These are phyloP conservation scores for Cystobasidium onofrii DNA, from an alignment of 768 basidiomycete species.

Conservation along the genomic window DNA sequence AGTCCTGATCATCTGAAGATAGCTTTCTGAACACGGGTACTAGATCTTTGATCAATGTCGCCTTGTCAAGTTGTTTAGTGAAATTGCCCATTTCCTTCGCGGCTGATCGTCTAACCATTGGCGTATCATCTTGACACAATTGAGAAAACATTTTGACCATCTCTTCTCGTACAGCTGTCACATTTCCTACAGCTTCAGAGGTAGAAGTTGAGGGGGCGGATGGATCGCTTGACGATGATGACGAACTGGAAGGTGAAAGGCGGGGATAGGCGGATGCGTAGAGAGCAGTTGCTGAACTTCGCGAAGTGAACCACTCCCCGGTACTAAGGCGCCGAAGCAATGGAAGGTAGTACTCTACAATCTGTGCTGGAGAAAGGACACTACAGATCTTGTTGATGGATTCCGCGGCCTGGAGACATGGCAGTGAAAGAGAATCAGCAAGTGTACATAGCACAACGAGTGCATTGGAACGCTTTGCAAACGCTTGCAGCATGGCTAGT, in stretches of 20 bases:
- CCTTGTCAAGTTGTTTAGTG: slow-evolving; percentile 65
- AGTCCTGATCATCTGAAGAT: slow-evolving; percentile 93
- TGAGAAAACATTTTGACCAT: slow-evolving; percentile 72
- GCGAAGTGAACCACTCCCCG: slow-evolving; percentile 98
- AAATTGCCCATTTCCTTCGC: slow-evolving; percentile 80
- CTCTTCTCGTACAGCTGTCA: slow-evolving; percentile 68
- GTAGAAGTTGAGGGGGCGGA: slow-evolving; percentile 20
- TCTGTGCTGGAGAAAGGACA: slow-evolving; percentile 65
- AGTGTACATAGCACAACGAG: no score
- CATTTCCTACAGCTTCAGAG: slow-evolving; percentile 51
- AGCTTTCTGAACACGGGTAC: slow-evolving; percentile 87
- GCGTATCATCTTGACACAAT: slow-evolving; percentile 86
- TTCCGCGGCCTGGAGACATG: slow-evolving; percentile 71
- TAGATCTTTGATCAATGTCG: slow-evolving; percentile 73
- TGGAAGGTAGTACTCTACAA: slow-evolving; percentile 86
- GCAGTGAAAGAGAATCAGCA: neutral
- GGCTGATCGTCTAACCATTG: slow-evolving; percentile 94
- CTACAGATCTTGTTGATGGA: slow-evolving; percentile 82
- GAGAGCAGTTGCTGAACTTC: slow-evolving; percentile 88
- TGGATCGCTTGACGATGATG: slow-evolving; percentile 9
- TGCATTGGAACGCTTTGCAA: no score
- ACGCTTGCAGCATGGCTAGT: neutral
- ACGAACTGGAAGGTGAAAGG: slow-evolving; percentile 37
- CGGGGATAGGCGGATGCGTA: slow-evolving; percentile 76
- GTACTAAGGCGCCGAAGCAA: slow-evolving; percentile 76